A percentile compares a stretch with the other conserved stretches of the same genome.
These are phyloP conservation scores for Paramecium sonneborni DNA, from an alignment of 73 alveolate genomes.

Conservation along the genomic window DNA sequence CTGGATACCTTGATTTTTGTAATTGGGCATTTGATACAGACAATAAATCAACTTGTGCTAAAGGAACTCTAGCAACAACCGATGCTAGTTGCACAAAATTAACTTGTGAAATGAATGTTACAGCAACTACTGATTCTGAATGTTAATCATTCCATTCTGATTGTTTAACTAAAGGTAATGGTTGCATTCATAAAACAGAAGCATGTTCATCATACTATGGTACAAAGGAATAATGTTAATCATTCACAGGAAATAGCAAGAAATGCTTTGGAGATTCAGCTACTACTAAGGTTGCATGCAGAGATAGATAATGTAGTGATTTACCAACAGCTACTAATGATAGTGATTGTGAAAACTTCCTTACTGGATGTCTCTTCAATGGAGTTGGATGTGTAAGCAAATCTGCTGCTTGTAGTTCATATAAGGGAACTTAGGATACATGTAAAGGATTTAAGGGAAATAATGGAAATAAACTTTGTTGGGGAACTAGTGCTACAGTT, in stretches of 20 bases:
- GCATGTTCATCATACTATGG: slow-evolving; percentile 11
- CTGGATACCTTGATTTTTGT: not conserved
- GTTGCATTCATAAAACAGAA: slow-evolving; percentile 1
- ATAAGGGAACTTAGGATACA: not conserved
- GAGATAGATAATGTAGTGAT: not conserved
- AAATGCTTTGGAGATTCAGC: not conserved
- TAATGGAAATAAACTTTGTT: not conserved
- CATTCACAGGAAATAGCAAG: not conserved
- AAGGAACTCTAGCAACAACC: not conserved
- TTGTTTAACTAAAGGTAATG: slow-evolving; percentile 4
- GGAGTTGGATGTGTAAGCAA: slow-evolving; percentile 24
- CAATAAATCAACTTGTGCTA: not conserved
- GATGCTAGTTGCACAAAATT: not conserved
- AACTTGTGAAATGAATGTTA: not conserved
- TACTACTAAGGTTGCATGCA: not conserved
- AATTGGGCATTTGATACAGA: not conserved
- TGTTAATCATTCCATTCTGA: not conserved
- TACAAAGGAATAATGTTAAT: not conserved
- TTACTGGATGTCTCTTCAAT: not conserved
- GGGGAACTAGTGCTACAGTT: not conserved
- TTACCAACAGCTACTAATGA: not conserved
- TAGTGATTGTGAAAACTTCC: not conserved
- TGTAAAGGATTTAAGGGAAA: slow-evolving; percentile 12
- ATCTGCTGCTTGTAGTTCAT: not conserved
- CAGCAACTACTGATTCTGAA: slow-evolving; percentile 21